Evolutionary conservation across 73 alveolate genomes (phyloP).

Genomic region (Blepharisma stoltei): DNA sequence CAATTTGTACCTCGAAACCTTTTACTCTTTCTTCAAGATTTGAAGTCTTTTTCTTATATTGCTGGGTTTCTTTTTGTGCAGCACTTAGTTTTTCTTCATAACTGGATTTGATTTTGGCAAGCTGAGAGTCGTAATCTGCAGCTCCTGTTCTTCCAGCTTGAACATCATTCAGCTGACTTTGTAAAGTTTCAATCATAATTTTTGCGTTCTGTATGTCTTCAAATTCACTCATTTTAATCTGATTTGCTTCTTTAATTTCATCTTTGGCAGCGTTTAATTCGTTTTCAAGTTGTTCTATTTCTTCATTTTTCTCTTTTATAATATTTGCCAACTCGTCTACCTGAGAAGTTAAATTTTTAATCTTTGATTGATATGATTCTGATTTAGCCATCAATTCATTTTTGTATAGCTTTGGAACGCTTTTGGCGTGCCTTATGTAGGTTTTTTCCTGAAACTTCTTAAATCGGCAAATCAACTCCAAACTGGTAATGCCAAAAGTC

Average conservation of each 20-base stretch:
- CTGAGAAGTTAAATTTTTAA: not conserved
- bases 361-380: not conserved
- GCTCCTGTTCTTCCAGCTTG: not conserved
- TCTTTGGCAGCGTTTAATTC: not conserved
- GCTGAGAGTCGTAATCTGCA: constrained; percentile 21
- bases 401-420: too few species aligned
- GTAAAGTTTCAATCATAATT: not conserved
- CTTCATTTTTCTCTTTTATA: not conserved
- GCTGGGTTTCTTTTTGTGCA: not conserved
- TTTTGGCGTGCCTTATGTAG: too few species aligned
- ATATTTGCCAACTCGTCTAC: not conserved
- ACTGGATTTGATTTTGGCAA: not conserved
- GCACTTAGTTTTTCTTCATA: constrained; percentile 18
- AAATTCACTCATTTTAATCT: not conserved
- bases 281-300: not conserved
- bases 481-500: too few species aligned
- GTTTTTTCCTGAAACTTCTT: too few species aligned
- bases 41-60: not conserved
- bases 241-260: not conserved
- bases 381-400: not conserved
- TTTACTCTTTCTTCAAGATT: not conserved
- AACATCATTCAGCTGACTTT: not conserved
- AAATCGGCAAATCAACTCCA: too few species aligned
- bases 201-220: constrained; percentile 1
- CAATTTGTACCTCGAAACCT: not conserved